phyloP scores from a whole-genome alignment of 202 grass and related monocot genomes.

The Carex arenaria region DNA sequence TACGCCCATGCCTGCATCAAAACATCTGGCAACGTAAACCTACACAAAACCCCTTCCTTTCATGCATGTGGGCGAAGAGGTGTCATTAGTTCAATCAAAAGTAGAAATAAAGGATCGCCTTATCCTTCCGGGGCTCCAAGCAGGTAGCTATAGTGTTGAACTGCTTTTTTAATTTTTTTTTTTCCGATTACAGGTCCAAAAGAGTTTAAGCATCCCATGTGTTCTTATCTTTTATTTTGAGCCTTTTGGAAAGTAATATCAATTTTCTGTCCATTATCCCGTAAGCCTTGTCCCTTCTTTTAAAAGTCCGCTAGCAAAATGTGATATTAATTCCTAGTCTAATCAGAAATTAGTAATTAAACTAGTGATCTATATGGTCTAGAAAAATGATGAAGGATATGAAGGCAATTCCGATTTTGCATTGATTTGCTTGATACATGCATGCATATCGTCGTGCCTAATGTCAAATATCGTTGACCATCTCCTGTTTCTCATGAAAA shows the following conservation, averaged over 20 bases:
- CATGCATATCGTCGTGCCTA: not conserved
- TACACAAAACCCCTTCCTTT: not conserved
- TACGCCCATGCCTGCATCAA: too few species aligned
- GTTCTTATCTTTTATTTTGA: not conserved
- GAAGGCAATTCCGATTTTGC: not conserved
- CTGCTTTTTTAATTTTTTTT: not conserved
- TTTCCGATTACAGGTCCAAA: not conserved
- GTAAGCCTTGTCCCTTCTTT: not conserved
- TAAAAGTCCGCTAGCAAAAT: not conserved
- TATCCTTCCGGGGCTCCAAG: slow-evolving; percentile 6
- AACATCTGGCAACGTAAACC: not conserved
- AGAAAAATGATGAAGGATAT: not conserved
- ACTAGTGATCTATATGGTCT: not conserved
- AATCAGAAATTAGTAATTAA: not conserved
- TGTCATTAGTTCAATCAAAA: not conserved
- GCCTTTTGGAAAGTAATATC: slow-evolving; percentile 5
- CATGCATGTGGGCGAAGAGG: not conserved
- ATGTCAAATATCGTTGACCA: not conserved
- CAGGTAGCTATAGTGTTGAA: not conserved
- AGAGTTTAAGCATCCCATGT: slow-evolving; percentile 14
- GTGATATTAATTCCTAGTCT: not conserved
- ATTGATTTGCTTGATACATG: not conserved
- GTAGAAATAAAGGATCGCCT: not conserved
- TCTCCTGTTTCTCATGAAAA: not conserved
- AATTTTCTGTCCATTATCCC: not conserved